Conservation (phyloP, 2,329 filamentous ascomycete genomes). For the Elsinoe perseae region DNA sequence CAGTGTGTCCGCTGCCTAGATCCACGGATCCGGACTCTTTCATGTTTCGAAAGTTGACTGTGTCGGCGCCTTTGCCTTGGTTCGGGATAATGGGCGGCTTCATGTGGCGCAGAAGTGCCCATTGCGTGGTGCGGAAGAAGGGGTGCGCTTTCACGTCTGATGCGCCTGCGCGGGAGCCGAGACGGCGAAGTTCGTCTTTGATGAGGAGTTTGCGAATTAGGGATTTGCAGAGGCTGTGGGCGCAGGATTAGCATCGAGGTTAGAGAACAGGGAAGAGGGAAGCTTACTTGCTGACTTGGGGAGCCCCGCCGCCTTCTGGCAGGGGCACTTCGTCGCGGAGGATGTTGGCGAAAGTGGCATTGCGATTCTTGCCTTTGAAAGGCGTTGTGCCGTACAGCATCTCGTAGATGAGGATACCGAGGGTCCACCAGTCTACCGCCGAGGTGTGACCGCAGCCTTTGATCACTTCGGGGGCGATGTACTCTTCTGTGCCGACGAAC, state of each 20-base stretch:
- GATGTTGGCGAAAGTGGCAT: slow-evolving; percentile 97
- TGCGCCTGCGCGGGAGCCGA: slow-evolving; percentile 88
- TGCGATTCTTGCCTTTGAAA: slow-evolving; percentile 98
- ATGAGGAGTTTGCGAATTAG: slow-evolving; percentile 93
- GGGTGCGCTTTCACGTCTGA: slow-evolving; percentile 94
- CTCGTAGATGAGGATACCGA: slow-evolving; percentile 95
- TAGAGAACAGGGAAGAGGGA: background rate
- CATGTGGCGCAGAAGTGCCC: slow-evolving; percentile 94
- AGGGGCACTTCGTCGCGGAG: slow-evolving; percentile 92
- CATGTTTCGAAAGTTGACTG: slow-evolving; percentile 93
- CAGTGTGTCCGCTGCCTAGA: slow-evolving; percentile 47
- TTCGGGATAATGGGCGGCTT: slow-evolving; percentile 95
- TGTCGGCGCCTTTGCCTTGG: slow-evolving; percentile 82
- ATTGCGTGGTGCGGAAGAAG: slow-evolving; percentile 93
- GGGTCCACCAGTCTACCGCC: slow-evolving; percentile 98
- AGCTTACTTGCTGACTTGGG: slow-evolving; percentile 84
- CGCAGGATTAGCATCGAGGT: slow-evolving; percentile 5
- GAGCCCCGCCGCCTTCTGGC: slow-evolving; percentile 75
- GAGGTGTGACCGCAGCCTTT: slow-evolving; percentile 98
- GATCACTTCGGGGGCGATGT: slow-evolving; percentile 97
- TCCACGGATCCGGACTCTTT: slow-evolving; percentile 97
- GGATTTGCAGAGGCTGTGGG: slow-evolving; percentile 88
- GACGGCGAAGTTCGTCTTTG: slow-evolving; percentile 89
- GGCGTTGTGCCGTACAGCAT: slow-evolving; percentile 98
- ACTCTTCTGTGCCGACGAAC: slow-evolving; percentile 97